Evolutionary conservation across 176 grass and related monocot species (phyloP), one percentile per base, ranked within the genome.

Genomic region (Canna indica): DNA sequence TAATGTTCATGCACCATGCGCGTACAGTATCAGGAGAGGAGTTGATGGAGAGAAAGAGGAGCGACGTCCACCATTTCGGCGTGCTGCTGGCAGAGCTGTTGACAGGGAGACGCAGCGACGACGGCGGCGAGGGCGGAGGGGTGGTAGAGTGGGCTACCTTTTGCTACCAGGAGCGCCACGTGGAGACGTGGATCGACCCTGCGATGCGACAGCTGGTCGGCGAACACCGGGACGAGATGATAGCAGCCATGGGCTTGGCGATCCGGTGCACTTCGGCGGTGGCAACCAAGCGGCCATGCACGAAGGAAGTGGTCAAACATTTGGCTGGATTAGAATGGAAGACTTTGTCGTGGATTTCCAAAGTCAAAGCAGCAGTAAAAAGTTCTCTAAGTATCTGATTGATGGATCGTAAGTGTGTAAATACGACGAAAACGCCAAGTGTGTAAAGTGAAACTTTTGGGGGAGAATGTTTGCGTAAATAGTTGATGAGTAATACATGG

Each of bases 101-200:
- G 69, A 71, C 69, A 7, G 69, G 69, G 47, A 50, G 69, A 33
- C 47, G 69, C 69, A 28, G n/a, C 69, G 46, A 6, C 46, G 45
- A 14, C 18, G 45, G 14, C 27, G 69, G 33, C 30, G 24, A 12
- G n/a, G 65, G 24, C 7, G 58, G 26, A 45, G 69, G 17, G 18
- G 69, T 71, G 18, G 29, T 33, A 46, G 18, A 35, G 30, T 71
- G 69, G 69, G 69, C 69, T 26, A 46, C 46, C 17, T 35, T 31
- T 29, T 71, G 46, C 30, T 71, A 71, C 46, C 29, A 29, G 3
- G 69, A 71, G 39, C 47, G 47, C 26, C 69, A 71, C 31, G 16
- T 71, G 46, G 69, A 71, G 7, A 18, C 26, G 29, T 71, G 69
- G 69, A 47, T 36, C 25, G 69, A 52, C 31, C 46, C 69, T 8